These are phyloP conservation scores for Silybum marianum DNA, from an alignment of 129 eudicot species.

Conservation along the genomic window DNA sequence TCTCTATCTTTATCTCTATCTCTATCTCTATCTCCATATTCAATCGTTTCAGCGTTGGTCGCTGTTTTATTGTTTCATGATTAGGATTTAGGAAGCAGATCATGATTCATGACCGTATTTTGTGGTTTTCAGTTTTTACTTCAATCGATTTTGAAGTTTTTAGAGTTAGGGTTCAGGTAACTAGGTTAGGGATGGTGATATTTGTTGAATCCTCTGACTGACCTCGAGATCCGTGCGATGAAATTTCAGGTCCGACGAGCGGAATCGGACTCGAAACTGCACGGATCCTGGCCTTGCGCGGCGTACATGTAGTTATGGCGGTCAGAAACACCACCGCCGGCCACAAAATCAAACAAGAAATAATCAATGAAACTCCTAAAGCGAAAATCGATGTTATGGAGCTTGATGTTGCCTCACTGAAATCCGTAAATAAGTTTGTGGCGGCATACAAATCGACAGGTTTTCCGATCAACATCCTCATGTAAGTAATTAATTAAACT, in stretches of 20 bases:
- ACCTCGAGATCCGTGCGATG: neutral
- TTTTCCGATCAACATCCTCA: slow-evolving; percentile 73
- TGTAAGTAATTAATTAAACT: slow-evolving; percentile 52
- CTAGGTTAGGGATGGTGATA: neutral
- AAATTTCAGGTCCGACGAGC: slow-evolving; percentile 70
- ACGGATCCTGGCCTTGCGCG: slow-evolving; percentile 68
- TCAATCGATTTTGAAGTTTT: neutral
- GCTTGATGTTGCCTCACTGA: slow-evolving; percentile 68
- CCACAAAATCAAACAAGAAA: slow-evolving; percentile 50
- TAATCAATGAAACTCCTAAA: slow-evolving; percentile 49
- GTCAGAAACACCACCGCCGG: slow-evolving; percentile 76
- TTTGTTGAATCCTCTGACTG: neutral
- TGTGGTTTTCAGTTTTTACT: neutral
- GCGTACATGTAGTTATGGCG: slow-evolving; percentile 87
- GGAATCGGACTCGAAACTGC: slow-evolving; percentile 83
- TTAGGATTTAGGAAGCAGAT: neutral
- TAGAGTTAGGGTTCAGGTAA: neutral
- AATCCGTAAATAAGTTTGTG: slow-evolving; percentile 69
- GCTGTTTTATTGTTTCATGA: neutral
- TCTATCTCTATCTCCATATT: neutral
- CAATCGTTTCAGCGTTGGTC: neutral
- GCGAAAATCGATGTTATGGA: slow-evolving; percentile 90
- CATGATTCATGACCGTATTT: neutral
- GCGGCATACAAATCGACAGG: slow-evolving; percentile 53
- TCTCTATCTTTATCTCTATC: slow-evolving; percentile 17